phyloP scores from a whole-genome alignment of 2,329 filamentous ascomycete genomes.

The Pseudogymnoascus sp. region DNA sequence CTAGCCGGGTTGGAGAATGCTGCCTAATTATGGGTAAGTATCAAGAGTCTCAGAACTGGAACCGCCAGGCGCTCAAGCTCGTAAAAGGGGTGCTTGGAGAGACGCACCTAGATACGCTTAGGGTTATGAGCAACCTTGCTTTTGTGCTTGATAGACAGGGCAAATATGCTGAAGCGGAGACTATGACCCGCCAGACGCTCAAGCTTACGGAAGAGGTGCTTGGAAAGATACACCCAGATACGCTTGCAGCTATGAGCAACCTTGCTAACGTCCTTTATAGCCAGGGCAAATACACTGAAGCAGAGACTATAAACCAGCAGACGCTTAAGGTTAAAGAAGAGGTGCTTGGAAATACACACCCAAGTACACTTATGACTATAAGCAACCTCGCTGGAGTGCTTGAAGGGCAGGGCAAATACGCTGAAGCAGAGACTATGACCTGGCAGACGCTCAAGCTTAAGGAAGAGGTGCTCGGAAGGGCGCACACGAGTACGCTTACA shows the following conservation, averaged over 20 bases:
- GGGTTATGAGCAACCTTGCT: constrained; percentile 10
- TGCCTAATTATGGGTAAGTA: neutral
- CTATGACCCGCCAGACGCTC: constrained; percentile 4
- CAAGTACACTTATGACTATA: constrained; percentile 15
- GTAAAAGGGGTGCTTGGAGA: neutral
- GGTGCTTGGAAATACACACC: constrained; percentile 13
- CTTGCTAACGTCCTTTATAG: constrained; percentile 5
- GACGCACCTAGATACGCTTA: constrained; percentile 7
- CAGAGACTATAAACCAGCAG: constrained; percentile 7
- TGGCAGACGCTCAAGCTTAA: no score
- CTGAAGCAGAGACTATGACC: neutral
- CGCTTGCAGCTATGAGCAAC: constrained; percentile 9
- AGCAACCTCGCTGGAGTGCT: constrained; percentile 13
- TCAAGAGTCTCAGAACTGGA: neutral
- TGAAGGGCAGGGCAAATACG: constrained; percentile 7
- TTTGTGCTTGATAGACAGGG: constrained; percentile 5
- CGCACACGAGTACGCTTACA: no score
- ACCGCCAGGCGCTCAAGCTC: neutral
- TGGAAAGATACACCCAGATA: constrained; percentile 1
- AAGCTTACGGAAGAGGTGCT: constrained; percentile 5
- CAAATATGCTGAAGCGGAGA: constrained; percentile 10
- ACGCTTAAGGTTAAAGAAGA: neutral
- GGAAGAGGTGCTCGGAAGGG: no score
- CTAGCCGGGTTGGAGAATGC: constrained; percentile 9
- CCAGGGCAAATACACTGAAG: constrained; percentile 11